A percentile compares a stretch with the other conserved stretches of the same genome.
phyloP scores from a whole-genome alignment of 441 rosid genomes.

The Hura crepitans region DNA sequence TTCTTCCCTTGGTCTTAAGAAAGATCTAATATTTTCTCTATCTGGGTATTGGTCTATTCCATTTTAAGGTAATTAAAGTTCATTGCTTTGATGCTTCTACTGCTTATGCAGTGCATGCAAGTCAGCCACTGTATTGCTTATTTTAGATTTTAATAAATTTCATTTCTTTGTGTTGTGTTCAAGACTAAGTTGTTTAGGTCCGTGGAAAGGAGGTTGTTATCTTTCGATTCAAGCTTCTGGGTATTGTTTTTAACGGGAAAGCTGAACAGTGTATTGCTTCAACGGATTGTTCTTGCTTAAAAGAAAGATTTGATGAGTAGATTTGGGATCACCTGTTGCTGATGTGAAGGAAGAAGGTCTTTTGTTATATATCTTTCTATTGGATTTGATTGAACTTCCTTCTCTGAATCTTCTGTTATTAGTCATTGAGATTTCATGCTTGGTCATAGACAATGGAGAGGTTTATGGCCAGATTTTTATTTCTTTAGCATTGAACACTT shows the following conservation, averaged over 20 bases:
- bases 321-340: constrained; percentile 24
- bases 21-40: constrained; percentile 31
- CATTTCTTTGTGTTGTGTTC: constrained; percentile 11
- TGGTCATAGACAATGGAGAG: constrained; percentile 70
- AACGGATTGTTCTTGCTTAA: constrained; percentile 34
- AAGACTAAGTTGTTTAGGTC: constrained; percentile 23
- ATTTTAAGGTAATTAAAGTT: constrained; percentile 18
- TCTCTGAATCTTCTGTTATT: constrained; percentile 17
- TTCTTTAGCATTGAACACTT: constrained; percentile 42
- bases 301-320: constrained; percentile 33
- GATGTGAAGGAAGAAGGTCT: constrained; percentile 19
- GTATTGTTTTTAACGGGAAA: constrained; percentile 31
- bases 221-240: constrained; percentile 42
- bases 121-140: neutral
- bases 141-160: constrained; percentile 1
- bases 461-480: constrained; percentile 52
- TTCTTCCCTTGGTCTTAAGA: constrained; percentile 25
- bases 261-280: constrained; percentile 36
- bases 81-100: constrained; percentile 4
- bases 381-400: constrained; percentile 24
- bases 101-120: constrained; percentile 17
- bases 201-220: constrained; percentile 22
- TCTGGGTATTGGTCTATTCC: constrained; percentile 21
- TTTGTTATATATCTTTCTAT: neutral
- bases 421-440: constrained; percentile 44